A percentile compares a stretch with the other conserved stretches of the same genome.
These are phyloP conservation scores for Xylaria sp. DNA, from an alignment of 2,329 filamentous ascomycete genomes.

Conservation along the genomic window DNA sequence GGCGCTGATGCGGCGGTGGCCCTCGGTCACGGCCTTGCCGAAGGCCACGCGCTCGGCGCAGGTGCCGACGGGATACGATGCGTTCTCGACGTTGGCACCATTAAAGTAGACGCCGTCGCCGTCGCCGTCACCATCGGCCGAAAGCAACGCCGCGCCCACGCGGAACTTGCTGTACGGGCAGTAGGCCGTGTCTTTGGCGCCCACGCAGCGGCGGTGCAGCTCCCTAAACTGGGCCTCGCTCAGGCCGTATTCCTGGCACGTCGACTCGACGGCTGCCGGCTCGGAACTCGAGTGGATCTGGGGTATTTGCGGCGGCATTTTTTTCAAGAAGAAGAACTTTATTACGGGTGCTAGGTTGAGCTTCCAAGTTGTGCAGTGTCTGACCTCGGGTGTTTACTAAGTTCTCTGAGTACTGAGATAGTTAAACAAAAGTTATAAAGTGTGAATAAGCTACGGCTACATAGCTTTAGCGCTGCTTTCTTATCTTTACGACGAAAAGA, in stretches of 20 bases:
- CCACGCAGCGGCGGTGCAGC: conserved; percentile 71
- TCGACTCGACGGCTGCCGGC: conserved; percentile 45
- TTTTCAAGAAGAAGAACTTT: background rate
- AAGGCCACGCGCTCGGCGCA: conserved; percentile 95
- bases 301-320: conserved; percentile 18
- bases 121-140: conserved; percentile 55
- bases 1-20: conserved; percentile 73
- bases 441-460: background rate
- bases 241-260: conserved; percentile 61
- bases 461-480: background rate
- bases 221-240: conserved; percentile 71
- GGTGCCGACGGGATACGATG: conserved; percentile 90
- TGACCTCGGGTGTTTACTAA: background rate
- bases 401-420: background rate
- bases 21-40: conserved; percentile 77
- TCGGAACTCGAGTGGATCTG: conserved; percentile 45
- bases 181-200: conserved; percentile 83
- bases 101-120: conserved; percentile 65
- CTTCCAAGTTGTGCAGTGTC: background rate
- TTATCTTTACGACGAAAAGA: background rate
- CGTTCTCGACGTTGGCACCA: conserved; percentile 95
- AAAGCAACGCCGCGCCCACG: conserved; percentile 84
- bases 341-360: background rate
- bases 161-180: conserved; percentile 94
- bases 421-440: background rate